Evolutionary conservation across 441 rosid genomes (phyloP).

Genomic region (Gossypium laxum): DNA sequence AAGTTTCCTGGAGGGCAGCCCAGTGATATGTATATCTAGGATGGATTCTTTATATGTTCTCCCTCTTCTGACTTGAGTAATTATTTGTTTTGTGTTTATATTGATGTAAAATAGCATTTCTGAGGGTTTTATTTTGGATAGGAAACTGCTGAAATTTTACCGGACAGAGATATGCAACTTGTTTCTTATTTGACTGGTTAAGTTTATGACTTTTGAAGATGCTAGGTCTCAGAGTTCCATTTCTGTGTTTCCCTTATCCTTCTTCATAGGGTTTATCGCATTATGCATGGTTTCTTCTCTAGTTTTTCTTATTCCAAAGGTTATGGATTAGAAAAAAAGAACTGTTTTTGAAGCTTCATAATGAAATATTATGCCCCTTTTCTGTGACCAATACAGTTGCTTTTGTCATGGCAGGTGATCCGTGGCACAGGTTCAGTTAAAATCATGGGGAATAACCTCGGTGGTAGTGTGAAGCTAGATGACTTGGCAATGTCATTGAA

Average conservation of each 20-base stretch:
- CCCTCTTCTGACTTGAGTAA: neutral
- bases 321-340: neutral
- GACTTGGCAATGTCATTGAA: constrained; percentile 63
- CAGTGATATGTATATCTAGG: neutral
- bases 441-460: constrained; percentile 65
- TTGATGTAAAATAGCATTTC: neutral
- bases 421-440: constrained; percentile 56
- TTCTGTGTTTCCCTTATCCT: neutral
- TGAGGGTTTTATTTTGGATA: neutral
- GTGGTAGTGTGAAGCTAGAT: constrained; percentile 55
- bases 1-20: neutral
- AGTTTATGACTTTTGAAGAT: neutral
- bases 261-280: neutral
- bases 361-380: neutral
- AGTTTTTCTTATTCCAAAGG: neutral
- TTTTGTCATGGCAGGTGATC: constrained; percentile 36
- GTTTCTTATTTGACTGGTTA: neutral
- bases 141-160: neutral
- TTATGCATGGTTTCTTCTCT: neutral
- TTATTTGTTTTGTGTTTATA: neutral
- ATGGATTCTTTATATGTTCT: neutral
- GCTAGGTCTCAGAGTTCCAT: neutral
- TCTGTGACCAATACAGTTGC: neutral
- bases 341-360: neutral
- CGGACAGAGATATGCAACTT: neutral